Evolutionary conservation across 371 early-diverging fungal species (phyloP).

Genomic region (Saksenaea oblongispora): DNA sequence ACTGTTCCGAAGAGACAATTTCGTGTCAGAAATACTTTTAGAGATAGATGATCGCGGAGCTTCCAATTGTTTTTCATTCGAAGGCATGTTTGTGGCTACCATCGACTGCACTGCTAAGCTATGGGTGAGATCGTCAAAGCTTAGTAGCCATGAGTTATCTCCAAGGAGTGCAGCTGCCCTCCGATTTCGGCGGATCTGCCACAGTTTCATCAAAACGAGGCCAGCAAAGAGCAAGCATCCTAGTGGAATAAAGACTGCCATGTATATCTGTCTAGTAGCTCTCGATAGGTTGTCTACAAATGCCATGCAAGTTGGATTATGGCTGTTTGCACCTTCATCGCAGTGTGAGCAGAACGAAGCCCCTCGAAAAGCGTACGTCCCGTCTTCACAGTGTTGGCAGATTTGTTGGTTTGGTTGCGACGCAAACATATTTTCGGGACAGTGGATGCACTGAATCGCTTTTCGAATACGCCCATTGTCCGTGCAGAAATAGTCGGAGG

Average conservation of each 20-base stretch:
- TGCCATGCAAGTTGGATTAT: slow-evolving; percentile 14
- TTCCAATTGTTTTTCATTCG: background rate
- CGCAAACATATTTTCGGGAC: slow-evolving; percentile 29
- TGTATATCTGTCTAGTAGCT: slow-evolving; percentile 12
- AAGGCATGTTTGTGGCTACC: background rate
- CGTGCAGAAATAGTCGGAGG: slow-evolving; percentile 22
- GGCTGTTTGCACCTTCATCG: slow-evolving; percentile 15
- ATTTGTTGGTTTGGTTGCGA: slow-evolving; percentile 26
- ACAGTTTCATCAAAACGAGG: background rate
- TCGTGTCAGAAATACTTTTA: no score
- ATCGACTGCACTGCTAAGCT: slow-evolving; percentile 11
- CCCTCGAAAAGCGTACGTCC: slow-evolving; percentile 18
- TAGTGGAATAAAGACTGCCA: slow-evolving; percentile 36
- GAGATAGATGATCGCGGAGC: no score
- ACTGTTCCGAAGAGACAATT: no score
- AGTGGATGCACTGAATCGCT: slow-evolving; percentile 33
- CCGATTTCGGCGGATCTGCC: slow-evolving; percentile 22
- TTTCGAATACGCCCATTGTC: slow-evolving; percentile 12
- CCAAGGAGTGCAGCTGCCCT: slow-evolving; percentile 19
- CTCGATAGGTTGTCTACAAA: slow-evolving; percentile 9
- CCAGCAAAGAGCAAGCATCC: slow-evolving; percentile 10
- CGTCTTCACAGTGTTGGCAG: slow-evolving; percentile 33
- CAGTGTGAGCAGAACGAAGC: slow-evolving; percentile 26
- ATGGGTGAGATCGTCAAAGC: slow-evolving; percentile 30
- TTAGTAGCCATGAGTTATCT: slow-evolving; percentile 50